These are phyloP conservation scores for Nidularia pulvinata DNA, from an alignment of 768 basidiomycete species.

Conservation along the genomic window DNA sequence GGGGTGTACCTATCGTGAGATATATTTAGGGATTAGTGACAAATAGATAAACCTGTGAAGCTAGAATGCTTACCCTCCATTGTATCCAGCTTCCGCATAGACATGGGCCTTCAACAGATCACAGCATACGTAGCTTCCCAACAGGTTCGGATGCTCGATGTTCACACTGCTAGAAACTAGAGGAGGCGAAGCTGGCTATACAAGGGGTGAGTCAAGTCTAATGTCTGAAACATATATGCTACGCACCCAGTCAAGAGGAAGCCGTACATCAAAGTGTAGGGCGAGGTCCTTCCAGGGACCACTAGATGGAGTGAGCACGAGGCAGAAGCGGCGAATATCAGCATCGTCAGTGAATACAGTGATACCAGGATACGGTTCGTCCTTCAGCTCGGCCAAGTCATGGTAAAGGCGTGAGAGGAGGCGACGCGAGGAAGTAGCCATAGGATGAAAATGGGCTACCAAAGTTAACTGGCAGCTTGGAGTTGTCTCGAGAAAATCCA, in stretches of 20 bases:
- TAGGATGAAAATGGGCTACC: background rate
- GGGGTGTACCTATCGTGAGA: slow-evolving; percentile 31
- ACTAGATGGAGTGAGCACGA: slow-evolving; percentile 40
- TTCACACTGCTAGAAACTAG: slow-evolving; percentile 25
- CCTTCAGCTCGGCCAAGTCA: slow-evolving; percentile 38
- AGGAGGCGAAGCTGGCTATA: slow-evolving; percentile 35
- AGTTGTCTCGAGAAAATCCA: no score
- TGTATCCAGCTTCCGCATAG: slow-evolving; percentile 21
- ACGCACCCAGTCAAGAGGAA: slow-evolving; percentile 38
- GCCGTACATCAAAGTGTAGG: slow-evolving; percentile 36
- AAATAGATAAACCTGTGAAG: background rate
- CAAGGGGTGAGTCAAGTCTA: slow-evolving; percentile 1
- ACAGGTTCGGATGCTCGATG: slow-evolving; percentile 41
- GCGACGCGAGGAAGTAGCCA: slow-evolving; percentile 2
- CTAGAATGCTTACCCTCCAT: slow-evolving; percentile 25
- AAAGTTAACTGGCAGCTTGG: no score
- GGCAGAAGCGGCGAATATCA: slow-evolving; percentile 36
- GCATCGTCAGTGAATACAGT: slow-evolving; percentile 38
- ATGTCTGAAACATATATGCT: background rate
- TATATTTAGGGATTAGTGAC: background rate
- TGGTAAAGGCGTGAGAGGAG: slow-evolving; percentile 34
- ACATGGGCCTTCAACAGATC: slow-evolving; percentile 30
- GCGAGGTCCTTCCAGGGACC: slow-evolving; percentile 43
- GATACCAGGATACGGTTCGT: slow-evolving; percentile 42
- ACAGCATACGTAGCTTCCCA: slow-evolving; percentile 37